Base-by-base conservation (phyloP, 768 basidiomycete genomes). In the Suillus cothurnatus region DNA sequence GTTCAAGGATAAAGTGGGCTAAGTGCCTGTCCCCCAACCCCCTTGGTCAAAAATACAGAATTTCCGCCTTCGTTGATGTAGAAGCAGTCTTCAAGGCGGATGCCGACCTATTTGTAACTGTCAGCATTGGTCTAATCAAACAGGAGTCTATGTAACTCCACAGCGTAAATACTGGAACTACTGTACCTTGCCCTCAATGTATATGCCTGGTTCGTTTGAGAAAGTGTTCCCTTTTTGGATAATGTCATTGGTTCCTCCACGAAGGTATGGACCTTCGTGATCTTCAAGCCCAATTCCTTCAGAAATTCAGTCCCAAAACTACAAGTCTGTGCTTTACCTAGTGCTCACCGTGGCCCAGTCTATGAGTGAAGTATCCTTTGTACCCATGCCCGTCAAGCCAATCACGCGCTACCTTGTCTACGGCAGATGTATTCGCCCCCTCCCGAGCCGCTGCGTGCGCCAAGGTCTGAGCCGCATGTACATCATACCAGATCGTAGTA, bases 31-130 rank as follows among this genome's bases (percentile, higher is more conserved):
- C 88, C 90, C 11, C 91, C 91, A 28, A 88, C 85, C 17, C 82
- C 84, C 28, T 77, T 84, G 1, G 91, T 94, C 34, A 94, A 81
- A 75, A 85, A 86, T 36, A 83, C 77, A 0, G 87, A 78, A 1
- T 65, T 69, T 0, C 91, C 90, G n/a, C 76, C 71, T 11, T 82
- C 79, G 62, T 82, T 73, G 64, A 94, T 83, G 69, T 85, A 89
- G 71, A 92, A 90, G 71, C 93, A 95, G 71, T 95, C 94, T 73
- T 95, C 93, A 61, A 96, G 76, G 52, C 93, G 84, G 21, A 95
- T 84, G 2, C 94, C 93, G 32, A 93, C 82, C 88, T 90, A 64
- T 11, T 70, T 64, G 59, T 61, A 62, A 67, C 57, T 26, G 65
- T 61, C 1, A 45, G 19, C n/a, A 56, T 66, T 60, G 69, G 56